Evolutionary conservation across 2,329 filamentous ascomycete genomes (phyloP).

Genomic region (Ascochyta fabae): DNA sequence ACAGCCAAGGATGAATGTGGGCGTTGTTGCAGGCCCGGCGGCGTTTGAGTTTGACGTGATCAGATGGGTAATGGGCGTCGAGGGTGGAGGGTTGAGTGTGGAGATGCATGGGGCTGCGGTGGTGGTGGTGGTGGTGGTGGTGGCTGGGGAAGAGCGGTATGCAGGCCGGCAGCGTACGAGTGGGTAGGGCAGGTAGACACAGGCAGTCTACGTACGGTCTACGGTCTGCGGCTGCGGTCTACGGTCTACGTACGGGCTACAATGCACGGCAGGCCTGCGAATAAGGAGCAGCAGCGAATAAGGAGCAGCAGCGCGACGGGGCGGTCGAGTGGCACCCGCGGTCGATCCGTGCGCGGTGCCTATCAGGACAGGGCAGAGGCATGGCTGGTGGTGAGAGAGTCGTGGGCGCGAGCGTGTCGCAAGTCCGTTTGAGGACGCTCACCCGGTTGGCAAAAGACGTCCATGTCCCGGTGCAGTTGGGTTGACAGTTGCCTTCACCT

Average conservation of each 20-base stretch:
- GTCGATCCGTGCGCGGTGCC: conserved; percentile 24
- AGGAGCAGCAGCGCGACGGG: conserved; percentile 3
- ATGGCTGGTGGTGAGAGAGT: conserved; percentile 27
- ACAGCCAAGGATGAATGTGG: conserved; percentile 1
- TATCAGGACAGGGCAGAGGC: conserved; percentile 29
- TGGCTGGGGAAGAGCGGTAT: conserved; percentile 11
- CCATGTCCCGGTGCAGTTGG: neutral
- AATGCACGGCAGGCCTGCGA: conserved; percentile 5
- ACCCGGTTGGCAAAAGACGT: conserved; percentile 24
- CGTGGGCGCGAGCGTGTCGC: conserved; percentile 25
- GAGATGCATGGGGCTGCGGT: no score
- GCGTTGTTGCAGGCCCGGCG: no score
- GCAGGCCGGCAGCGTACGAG: neutral
- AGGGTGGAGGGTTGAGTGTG: neutral
- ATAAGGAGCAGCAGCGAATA: conserved; percentile 1
- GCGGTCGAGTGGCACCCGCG: conserved; percentile 4
- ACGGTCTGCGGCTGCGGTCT: no score
- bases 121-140: no score
- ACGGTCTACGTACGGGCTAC: conserved; percentile 2
- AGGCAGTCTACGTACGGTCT: conserved; percentile 10
- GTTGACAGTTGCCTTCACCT: neutral
- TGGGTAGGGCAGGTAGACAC: conserved; percentile 8
- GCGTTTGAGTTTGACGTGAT: neutral
- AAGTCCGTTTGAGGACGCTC: conserved; percentile 34
- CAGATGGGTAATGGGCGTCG: conserved; percentile 3